Evolutionary conservation across 1,284 basidiomycete species (phyloP), one percentile per base, ranked within the genome.

Genomic region (Binderoboletus segoi): DNA sequence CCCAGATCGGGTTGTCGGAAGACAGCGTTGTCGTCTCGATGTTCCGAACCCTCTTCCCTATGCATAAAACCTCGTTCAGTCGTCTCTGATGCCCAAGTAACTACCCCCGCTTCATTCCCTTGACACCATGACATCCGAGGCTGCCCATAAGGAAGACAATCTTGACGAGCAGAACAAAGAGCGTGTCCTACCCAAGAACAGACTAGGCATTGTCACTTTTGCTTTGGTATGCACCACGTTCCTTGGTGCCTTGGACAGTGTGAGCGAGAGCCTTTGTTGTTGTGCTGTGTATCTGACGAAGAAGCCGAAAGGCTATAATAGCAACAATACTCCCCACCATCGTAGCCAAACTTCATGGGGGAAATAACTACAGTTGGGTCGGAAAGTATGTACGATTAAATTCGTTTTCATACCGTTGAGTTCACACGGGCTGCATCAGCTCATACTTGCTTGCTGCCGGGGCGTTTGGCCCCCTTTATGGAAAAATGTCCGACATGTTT

Each of bases 271-370:
- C 6, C 4, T 42, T 1, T 8, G 5, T 18, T 32, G 8, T 11
- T 7, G 4, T 37, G 13, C 13, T 3, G 16, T 45, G 4, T 4
- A 8, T 11, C 45, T 54, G 26, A 68, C 16, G 11, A 4, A 6
- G 23, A 8, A 8, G 32, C 20, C 13, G 8, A 8, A 56, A 89
- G 86, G 88, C 86, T 1, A 90, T 91, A 56, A 83, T 90, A 16
- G 83, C 88, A 1, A 91, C 88, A 18, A 89, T 89, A 13, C 73
- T 92, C 28, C 89, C 89, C 1, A 91, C 87, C 4, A 91, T 92
- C 47, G 88, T 90, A 12, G 74, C 70, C 13, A 73, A 88, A 41
- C 78, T 92, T 1, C 83, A 84, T n/a, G 86, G 85, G 5, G 88
- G 88, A 1, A 79, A 74, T 16, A 76, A 83, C 43, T 91, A 90